Percentiles rank a stretch among this genome's conserved stretches.
Conservation (phyloP, 2,329 filamentous ascomycete genomes). For the Diaporthe eres region DNA sequence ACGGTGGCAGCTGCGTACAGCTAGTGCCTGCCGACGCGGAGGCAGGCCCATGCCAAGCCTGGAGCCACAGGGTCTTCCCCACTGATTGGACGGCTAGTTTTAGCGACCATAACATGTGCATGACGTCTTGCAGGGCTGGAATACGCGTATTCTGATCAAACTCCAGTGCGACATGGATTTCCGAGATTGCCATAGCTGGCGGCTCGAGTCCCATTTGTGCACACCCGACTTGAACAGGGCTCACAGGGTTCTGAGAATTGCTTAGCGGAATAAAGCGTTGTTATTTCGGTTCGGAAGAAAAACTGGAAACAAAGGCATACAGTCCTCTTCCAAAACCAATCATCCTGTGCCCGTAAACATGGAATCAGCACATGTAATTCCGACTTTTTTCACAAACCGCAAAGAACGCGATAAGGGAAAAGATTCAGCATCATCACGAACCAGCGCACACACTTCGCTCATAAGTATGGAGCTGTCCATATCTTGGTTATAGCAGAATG, state of each 20-base stretch:
- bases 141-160: neutral
- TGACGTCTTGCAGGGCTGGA: constrained; percentile 16
- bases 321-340: no score
- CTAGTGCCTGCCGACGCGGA: constrained; percentile 15
- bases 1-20: constrained; percentile 9
- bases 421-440: no score
- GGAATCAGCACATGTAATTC: no score
- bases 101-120: constrained; percentile 8
- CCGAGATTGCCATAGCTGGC: neutral
- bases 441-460: no score
- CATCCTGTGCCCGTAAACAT: no score
- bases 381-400: fast-evolving
- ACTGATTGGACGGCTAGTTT: constrained; percentile 19
- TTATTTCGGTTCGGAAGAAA: no score
- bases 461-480: no score
- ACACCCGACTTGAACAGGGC: neutral
- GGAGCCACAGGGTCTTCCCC: constrained; percentile 7
- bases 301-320: no score
- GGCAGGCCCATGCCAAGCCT: constrained; percentile 6
- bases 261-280: fast-evolving
- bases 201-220: neutral
- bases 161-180: neutral
- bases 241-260: no score
- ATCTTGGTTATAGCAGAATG: fast-evolving
- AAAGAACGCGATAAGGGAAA: no score